Evolutionary conservation across 2,329 filamentous ascomycete genomes (phyloP).

Genomic region (Diplocarpon rosae): DNA sequence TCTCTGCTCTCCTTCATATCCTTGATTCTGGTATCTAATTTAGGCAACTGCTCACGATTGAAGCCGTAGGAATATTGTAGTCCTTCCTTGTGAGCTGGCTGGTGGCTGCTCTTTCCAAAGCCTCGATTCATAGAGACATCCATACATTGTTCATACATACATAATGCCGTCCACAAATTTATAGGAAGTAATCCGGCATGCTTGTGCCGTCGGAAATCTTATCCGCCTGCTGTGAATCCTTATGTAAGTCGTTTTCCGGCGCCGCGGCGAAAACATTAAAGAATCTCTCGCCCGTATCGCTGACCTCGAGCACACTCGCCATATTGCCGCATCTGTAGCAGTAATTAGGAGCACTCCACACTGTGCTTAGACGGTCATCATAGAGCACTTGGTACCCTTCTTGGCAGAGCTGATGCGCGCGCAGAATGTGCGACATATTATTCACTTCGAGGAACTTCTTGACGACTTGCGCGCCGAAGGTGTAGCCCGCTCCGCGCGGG

Average conservation of each 20-base stretch:
- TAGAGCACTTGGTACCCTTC: slow-evolving; percentile 97
- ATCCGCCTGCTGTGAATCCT: slow-evolving; percentile 70
- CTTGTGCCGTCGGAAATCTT: slow-evolving; percentile 53
- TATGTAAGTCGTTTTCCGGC: slow-evolving; percentile 85
- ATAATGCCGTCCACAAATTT: background rate
- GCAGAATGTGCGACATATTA: slow-evolving; percentile 92
- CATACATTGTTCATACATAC: background rate
- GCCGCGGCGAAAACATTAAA: slow-evolving; percentile 98
- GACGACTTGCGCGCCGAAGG: slow-evolving; percentile 93
- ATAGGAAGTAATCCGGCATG: slow-evolving; percentile 65
- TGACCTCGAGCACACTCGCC: slow-evolving; percentile 93
- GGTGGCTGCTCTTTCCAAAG: background rate
- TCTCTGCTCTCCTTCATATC: background rate
- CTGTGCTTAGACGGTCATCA: slow-evolving; percentile 86
- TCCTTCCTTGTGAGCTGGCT: background rate
- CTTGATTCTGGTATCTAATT: background rate
- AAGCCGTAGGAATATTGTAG: no score
- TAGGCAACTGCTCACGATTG: no score
- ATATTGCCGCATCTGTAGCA: slow-evolving; percentile 90
- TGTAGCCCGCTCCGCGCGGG: slow-evolving; percentile 89
- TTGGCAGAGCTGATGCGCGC: slow-evolving; percentile 96
- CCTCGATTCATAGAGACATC: slow-evolving; percentile 1
- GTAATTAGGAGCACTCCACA: slow-evolving; percentile 89
- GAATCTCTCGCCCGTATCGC: slow-evolving; percentile 81
- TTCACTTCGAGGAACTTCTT: slow-evolving; percentile 98